Base-by-base conservation (phyloP, 2,329 filamentous ascomycete genomes). In the Botrytis tulipae region DNA sequence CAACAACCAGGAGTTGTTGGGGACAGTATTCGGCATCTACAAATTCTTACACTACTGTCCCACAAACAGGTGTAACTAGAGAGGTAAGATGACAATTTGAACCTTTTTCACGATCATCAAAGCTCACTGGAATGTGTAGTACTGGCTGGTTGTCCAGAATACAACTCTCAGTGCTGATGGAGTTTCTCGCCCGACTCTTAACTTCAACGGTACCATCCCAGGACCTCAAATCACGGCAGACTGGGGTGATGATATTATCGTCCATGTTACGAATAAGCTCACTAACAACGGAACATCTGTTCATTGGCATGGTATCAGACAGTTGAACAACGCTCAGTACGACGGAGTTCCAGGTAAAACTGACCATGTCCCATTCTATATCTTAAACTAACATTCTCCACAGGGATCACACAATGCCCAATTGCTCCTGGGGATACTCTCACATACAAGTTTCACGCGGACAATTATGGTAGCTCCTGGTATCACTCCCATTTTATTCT, bases 401-500 rank as follows among this genome's bases (percentile, higher is more conserved):
- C 51, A 57, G 51, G 86, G 32, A 79, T 88, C 35, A 87, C 86
- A 57, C 70, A 65, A 54, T 75, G 74, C 29, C 74, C 73, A 29
- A 63, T 75, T 73, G 82, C 89, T 3, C 90, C 90, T 0, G 87
- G 87, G n/a, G 76, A 81, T 22, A 79, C 77, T n/a, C 79, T 79
- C 72, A 82, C 79, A 9, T 84, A 84, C 75, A 79, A 75, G 10
- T 76, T 75, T 51, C 60, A 66, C 9, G 62, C 62, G n/a, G 76
- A 78, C 67, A 73, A 76, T 4, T 80, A 88, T 54, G 75, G 75
- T 37, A 74, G 61, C 35, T 65, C 70, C 22, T 72, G 69, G 70
- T 90, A 89, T 71, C 89, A 90, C 79, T 87, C 85, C 1, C 88
- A 90, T 78, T 86, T 87, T 76, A 82, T 82, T 25, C 77, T 80